A percentile compares a stretch with the other conserved stretches of the same genome.
phyloP scores from a whole-genome alignment of 2,329 filamentous ascomycete genomes.

The Chaetomium sp. region DNA sequence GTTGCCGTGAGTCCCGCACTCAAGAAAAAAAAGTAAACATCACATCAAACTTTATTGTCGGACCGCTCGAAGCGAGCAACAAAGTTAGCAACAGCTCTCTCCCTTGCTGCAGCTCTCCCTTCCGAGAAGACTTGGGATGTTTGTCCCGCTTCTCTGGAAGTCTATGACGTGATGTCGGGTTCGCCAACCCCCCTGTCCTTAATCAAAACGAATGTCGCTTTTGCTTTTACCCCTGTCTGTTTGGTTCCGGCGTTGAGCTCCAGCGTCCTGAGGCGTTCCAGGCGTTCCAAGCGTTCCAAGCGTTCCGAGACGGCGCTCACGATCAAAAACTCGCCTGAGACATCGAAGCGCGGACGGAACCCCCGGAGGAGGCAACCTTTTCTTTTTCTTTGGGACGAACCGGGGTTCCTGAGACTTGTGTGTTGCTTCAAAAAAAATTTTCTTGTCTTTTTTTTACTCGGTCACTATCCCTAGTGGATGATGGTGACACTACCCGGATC shows the following conservation, averaged over 20 bases:
- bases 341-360: slow-evolving; percentile 15
- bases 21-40: background rate
- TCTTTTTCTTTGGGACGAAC: slow-evolving; percentile 10
- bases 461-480: background rate
- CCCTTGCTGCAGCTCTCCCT: background rate
- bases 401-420: slow-evolving; percentile 11
- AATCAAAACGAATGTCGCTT: background rate
- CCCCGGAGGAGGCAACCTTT: background rate
- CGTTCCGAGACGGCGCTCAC: background rate
- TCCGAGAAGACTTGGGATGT: background rate
- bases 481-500: slow-evolving; percentile 18
- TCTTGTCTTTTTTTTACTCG: background rate
- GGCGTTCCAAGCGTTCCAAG: background rate
- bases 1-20: background rate
- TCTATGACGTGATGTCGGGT: slow-evolving; percentile 15
- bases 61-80: background rate
- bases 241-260: slow-evolving; percentile 4
- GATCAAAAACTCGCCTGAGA: slow-evolving; percentile 7
- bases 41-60: background rate
- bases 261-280: slow-evolving; percentile 1
- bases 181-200: background rate
- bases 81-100: background rate
- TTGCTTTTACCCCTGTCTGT: slow-evolving; percentile 8
- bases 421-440: slow-evolving; percentile 19
- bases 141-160: background rate